phyloP scores from a whole-genome alignment of 805 yeast genomes.

The Yamadazyma sp. region DNA sequence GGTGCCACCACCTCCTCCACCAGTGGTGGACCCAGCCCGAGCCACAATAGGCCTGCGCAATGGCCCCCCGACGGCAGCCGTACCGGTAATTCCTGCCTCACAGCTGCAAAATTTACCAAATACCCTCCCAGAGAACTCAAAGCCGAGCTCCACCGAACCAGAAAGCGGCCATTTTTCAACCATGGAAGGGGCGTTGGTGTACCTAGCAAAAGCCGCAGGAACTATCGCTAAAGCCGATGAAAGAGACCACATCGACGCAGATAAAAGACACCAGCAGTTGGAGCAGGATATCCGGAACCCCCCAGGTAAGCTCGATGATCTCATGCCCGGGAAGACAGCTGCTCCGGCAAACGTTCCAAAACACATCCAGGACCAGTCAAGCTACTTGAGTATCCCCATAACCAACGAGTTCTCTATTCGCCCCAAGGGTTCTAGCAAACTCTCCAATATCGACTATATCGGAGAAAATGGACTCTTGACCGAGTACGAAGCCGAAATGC shows the following conservation, averaged over 20 bases:
- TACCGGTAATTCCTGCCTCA: no score
- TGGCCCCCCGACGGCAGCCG: no score
- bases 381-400: constrained; percentile 17
- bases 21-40: no score
- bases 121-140: not conserved
- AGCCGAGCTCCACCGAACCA: not conserved
- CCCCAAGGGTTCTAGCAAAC: constrained; percentile 46
- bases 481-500: constrained; percentile 57
- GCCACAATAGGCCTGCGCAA: no score
- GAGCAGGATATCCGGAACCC: constrained; percentile 26
- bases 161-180: constrained; percentile 34
- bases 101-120: not conserved
- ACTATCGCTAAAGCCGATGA: constrained; percentile 68
- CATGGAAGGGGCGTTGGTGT: constrained; percentile 63
- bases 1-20: no score
- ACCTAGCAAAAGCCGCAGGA: constrained; percentile 78
- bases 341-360: constrained; percentile 12
- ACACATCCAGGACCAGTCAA: constrained; percentile 18
- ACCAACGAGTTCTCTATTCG: constrained; percentile 35
- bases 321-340: constrained; percentile 2
- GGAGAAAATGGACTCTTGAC: constrained; percentile 53
- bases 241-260: constrained; percentile 58
- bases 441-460: constrained; percentile 66
- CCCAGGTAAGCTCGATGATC: constrained; percentile 7
- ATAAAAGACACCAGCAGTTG: constrained; percentile 46